Conservation (phyloP, 768 basidiomycete species). For the Russula earlei region DNA sequence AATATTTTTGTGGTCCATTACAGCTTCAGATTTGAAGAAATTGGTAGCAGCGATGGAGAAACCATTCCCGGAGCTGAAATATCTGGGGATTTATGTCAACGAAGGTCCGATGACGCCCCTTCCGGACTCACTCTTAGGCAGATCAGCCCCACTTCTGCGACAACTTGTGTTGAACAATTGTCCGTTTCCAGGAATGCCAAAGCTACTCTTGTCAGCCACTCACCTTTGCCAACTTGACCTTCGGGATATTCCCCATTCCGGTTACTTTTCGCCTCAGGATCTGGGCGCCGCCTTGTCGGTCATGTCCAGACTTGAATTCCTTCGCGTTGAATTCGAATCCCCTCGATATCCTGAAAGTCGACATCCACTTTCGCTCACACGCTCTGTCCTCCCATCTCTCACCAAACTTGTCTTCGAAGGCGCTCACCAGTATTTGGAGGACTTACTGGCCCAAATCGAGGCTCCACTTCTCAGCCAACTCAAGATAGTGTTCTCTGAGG, state of each 20-base stretch:
- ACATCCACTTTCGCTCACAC: not conserved
- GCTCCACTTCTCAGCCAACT: not conserved
- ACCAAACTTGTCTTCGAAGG: not conserved
- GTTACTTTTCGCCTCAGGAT: not conserved
- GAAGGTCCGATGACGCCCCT: no score
- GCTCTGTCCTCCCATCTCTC: not conserved
- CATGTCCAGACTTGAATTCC: not conserved
- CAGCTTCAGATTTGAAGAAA: no score
- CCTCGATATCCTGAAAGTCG: not conserved
- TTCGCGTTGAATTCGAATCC: not conserved
- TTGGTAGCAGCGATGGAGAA: no score
- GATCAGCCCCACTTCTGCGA: not conserved
- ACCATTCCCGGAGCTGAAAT: no score
- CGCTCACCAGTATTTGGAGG: not conserved
- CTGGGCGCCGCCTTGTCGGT: not conserved
- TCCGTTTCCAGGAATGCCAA: not conserved
- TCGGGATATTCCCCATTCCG: not conserved
- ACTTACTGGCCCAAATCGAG: not conserved
- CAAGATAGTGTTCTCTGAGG: not conserved
- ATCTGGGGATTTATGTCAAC: no score
- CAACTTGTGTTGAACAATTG: accelerated
- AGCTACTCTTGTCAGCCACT: not conserved
- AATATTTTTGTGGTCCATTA: no score
- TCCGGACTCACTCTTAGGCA: not conserved
- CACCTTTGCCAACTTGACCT: not conserved